These are phyloP conservation scores for Cercophora samala DNA, from an alignment of 495 filamentous ascomycete species.

Conservation along the genomic window DNA sequence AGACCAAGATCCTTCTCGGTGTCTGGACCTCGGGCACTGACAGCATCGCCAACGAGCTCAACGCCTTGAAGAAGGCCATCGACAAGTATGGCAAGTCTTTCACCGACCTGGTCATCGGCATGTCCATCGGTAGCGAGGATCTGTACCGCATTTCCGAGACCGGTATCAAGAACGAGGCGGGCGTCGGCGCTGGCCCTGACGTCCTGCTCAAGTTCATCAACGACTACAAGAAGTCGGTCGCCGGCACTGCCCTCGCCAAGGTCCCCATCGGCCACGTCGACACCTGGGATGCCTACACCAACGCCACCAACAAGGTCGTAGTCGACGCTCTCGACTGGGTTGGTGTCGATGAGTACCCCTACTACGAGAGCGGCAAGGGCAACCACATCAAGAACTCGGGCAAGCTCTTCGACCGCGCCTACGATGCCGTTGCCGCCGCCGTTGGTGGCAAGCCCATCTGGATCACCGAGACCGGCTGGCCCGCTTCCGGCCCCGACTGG, in stretches of 20 bases:
- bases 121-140: constrained; percentile 54
- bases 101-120: constrained; percentile 49
- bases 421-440: constrained; percentile 30
- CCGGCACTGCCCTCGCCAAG: constrained; percentile 28
- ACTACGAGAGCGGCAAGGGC: constrained; percentile 47
- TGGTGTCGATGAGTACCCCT: constrained; percentile 52
- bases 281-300: constrained; percentile 49
- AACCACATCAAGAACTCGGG: constrained; percentile 44
- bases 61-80: constrained; percentile 45
- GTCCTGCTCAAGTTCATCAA: constrained; percentile 47
- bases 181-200: constrained; percentile 42
- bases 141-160: constrained; percentile 49
- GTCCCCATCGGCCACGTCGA: constrained; percentile 52
- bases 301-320: constrained; percentile 46
- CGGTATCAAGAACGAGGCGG: constrained; percentile 41
- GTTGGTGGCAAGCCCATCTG: constrained; percentile 46
- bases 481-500: constrained; percentile 40
- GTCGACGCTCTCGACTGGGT: constrained; percentile 49
- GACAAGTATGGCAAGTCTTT: constrained; percentile 40
- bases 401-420: constrained; percentile 42
- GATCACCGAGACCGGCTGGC: constrained; percentile 55
- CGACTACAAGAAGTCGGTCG: constrained; percentile 42
- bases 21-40: constrained; percentile 50
- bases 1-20: constrained; percentile 50
- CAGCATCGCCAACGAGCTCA: constrained; percentile 49